phyloP scores from a whole-genome alignment of 2,329 filamentous ascomycete genomes.

The Aspergillus bombycis region DNA sequence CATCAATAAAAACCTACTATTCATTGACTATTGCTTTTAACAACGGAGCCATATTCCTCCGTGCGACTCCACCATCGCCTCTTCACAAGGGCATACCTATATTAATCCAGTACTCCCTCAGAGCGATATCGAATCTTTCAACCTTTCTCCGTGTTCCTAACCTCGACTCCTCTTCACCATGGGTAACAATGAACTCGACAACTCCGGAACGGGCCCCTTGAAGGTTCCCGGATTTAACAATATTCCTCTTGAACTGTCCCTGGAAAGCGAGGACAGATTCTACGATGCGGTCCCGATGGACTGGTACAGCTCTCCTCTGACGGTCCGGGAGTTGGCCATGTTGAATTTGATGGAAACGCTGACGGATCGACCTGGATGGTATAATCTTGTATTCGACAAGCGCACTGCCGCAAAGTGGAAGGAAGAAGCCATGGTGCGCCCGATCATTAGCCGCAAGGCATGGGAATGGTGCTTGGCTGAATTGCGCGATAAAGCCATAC shows the following conservation, averaged over 20 bases:
- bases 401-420: conserved; percentile 2
- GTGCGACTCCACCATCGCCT: neutral
- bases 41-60: neutral
- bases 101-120: neutral
- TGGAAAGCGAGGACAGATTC: neutral
- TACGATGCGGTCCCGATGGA: neutral
- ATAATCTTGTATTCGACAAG: conserved; percentile 5
- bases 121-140: neutral
- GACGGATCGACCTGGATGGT: conserved; percentile 13
- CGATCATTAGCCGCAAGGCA: conserved; percentile 17
- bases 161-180: neutral
- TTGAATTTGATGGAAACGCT: conserved; percentile 12
- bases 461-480: conserved; percentile 20
- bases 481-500: conserved; percentile 15
- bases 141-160: neutral
- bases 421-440: conserved; percentile 6
- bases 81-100: neutral
- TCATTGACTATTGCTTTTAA: neutral
- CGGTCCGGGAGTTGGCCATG: conserved; percentile 12
- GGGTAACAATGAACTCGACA: neutral
- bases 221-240: neutral
- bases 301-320: conserved; percentile 1
- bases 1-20: neutral
- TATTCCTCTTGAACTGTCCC: neutral
- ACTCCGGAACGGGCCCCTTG: neutral